Conservation (phyloP, 1,284 basidiomycete species). For the Trametes pubescens region DNA sequence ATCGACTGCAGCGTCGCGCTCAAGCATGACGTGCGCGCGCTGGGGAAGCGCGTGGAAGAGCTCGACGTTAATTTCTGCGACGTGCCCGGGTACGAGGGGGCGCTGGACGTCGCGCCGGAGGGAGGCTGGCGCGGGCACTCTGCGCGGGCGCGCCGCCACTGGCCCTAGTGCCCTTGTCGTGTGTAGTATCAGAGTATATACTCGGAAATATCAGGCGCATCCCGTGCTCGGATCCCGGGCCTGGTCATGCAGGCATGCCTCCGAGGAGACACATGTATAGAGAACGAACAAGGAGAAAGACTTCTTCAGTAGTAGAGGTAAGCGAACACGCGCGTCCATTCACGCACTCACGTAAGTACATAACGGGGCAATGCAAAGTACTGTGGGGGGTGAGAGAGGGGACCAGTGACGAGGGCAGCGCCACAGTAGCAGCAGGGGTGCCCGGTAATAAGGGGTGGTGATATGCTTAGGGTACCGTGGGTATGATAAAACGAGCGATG, state of each 20-base stretch:
- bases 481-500: constrained; percentile 33
- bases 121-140: constrained; percentile 1
- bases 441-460: constrained; percentile 23
- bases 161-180: too few relatives aligned
- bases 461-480: constrained; percentile 34
- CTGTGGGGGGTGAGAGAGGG: not conserved
- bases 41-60: not conserved
- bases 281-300: not conserved
- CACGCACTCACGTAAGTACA: constrained; percentile 4
- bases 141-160: not conserved
- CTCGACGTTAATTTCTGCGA: not conserved
- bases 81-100: not conserved
- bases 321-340: constrained; percentile 12
- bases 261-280: too few relatives aligned
- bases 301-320: constrained; percentile 1
- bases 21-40: not conserved
- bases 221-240: too few relatives aligned
- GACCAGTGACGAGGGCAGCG: not conserved
- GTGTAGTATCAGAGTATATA: too few relatives aligned
- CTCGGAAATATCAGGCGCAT: too few relatives aligned
- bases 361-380: not conserved
- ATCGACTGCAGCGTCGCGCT: not conserved
- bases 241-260: too few relatives aligned
- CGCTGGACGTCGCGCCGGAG: not conserved
- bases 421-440: not conserved